Evolutionary conservation across 2,329 filamentous ascomycete species (phyloP), one percentile per base, ranked within the genome.

Genomic region (Apiospora aurea): DNA sequence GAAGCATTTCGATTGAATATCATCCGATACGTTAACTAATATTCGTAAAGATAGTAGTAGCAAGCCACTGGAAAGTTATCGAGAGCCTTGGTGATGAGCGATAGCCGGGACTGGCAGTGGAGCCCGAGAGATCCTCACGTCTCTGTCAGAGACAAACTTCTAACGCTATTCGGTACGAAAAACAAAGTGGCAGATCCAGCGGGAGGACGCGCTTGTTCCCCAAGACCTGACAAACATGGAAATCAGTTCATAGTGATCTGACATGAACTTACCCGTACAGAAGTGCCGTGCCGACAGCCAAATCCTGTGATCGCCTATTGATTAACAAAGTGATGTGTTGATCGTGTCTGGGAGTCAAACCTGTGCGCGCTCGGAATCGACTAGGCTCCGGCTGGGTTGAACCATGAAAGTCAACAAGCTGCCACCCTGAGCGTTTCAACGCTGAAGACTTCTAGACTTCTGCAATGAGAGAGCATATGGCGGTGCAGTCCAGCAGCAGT

Each of bases 391-490:
- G 53, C 29, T n/a, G 18, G 53, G 53, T 38, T 61, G 29, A 64
- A n/a, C 57, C 57, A n/a, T n/a, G 57, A 34, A 2, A 3, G 8
- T 16, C 57, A 14, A 41, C 57, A 64, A 64, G 57, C 57, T 64
- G 57, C 57, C 57, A 41, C 57, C 57, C 57, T 41, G 57, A 21
- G 13, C 57, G 57, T 64, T 64, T 64, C 57, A 64, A 64, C 57
- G 34, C 21, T 38, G 29, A 10, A 34, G 53, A 10, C 26, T 34
- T 61, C 51, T 34, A 57, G 53, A 18, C 26, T 34, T 61, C 51
- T 38, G 16, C 7, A 24, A 18, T 38, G 57, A 3, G n/a, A 18
- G 21, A 29, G 11, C 10, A 41, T 64, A n/a, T n/a, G 57, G 34
- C 34, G n/a, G 34, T 11, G 14, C 29, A 16, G n/a, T 26, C 24